A percentile compares a stretch with the other conserved stretches of the same genome.
phyloP scores from a whole-genome alignment of 176 grass and related monocot genomes.

The Zoysia pacifica region DNA sequence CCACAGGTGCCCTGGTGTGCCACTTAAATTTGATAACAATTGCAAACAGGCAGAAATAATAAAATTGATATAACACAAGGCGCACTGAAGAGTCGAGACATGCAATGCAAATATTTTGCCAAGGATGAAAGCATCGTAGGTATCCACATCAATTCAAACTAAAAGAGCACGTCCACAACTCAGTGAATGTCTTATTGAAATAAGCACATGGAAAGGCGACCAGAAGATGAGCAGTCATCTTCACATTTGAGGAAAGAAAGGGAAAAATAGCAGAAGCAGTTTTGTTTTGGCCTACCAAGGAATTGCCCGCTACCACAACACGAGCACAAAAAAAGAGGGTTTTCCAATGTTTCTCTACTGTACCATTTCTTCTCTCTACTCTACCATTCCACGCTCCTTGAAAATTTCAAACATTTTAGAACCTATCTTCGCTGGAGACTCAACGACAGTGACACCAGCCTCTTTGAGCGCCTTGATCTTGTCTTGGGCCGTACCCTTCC shows the following conservation, averaged over 20 bases:
- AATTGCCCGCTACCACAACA: constrained; percentile 46
- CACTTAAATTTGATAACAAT: too few species aligned
- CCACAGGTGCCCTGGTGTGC: too few species aligned
- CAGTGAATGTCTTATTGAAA: constrained; percentile 52
- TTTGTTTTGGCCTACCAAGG: constrained; percentile 41
- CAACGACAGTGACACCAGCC: constrained; percentile 84
- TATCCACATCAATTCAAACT: constrained; percentile 19
- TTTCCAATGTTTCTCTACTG: constrained; percentile 51
- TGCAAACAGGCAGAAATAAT: too few species aligned
- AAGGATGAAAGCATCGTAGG: background rate
- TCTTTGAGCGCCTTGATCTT: constrained; percentile 92
- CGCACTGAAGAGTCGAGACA: background rate
- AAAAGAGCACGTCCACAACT: constrained; percentile 22
- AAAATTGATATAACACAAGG: too few species aligned
- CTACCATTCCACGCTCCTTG: constrained; percentile 84
- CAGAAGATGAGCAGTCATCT: constrained; percentile 30
- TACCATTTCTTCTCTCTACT: constrained; percentile 54
- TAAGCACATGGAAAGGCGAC: constrained; percentile 8
- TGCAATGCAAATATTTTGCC: background rate
- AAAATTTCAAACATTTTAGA: constrained; percentile 78
- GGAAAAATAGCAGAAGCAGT: constrained; percentile 8
- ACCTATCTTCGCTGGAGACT: constrained; percentile 96
- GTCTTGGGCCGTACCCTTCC: constrained; percentile 93
- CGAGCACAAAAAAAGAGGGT: constrained; percentile 26
- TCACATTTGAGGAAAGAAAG: background rate